Base-by-base conservation (phyloP, 352 stramenopile genomes). In the Phytophthora sojae region DNA sequence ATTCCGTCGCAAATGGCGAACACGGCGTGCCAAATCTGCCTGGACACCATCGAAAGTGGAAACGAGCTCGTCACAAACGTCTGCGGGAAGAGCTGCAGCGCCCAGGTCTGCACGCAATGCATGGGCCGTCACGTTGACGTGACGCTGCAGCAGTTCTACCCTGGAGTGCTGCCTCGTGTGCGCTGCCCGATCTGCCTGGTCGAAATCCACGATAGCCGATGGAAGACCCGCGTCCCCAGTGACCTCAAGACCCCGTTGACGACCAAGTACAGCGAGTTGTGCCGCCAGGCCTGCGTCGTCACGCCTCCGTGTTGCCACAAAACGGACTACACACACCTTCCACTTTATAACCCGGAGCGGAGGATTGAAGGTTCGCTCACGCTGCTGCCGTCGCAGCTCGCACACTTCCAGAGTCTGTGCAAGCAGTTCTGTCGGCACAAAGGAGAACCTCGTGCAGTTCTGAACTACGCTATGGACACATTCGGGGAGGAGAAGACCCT, bases 321-420 rank as follows among this genome's bases (percentile, higher is more conserved):
- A 29, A 37, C 64, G 6, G 58, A 60, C 49, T 85, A 85, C 63
- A 80, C 78, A 12, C 78, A 86, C 26, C 73, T 86, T 2, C 64
- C 67, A 8, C 47, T 52, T 2, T 70, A 53, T 15, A 8, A 69
- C 19, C 35, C 26, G 50, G 23, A 29, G 25, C 23, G 15, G 1
- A 32, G 21, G 19, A 42, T 42, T 8, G 15, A 17, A 9, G 49
- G 17, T 15, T 21, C 49, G 3, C 26, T 74, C 23, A 50, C 54
- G 50, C 21, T 72, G 30, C 42, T 65, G 7, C 67, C 61, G 25
- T 67, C 64, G 3, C 70, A 71, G 37, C 9, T 76, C 1, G 8
- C 21, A 15, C 53, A 56, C 8, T 76, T 73, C 21, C 64, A 61
- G 32, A 29, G 3, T 5, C 2, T 79, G 49, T 73, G 71, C 12